phyloP scores from a whole-genome alignment of 106 monocot species.

The Dendrobium chrysotoxum region DNA sequence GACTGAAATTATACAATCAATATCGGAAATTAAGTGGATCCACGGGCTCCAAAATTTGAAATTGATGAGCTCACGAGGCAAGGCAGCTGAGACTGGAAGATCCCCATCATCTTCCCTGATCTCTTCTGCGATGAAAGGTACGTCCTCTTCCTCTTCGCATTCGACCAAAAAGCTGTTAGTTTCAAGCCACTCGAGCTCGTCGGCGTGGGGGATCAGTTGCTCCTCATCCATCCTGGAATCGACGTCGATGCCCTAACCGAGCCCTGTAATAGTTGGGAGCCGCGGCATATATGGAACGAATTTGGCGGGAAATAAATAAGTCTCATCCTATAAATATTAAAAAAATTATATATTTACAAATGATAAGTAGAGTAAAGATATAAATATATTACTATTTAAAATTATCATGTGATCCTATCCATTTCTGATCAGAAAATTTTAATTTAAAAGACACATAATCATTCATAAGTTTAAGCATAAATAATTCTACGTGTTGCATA shows the following conservation, averaged over 20 bases:
- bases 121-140: conserved; percentile 24
- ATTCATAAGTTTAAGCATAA: too few relatives aligned
- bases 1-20: neutral
- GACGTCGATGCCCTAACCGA: conserved; percentile 9
- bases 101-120: neutral
- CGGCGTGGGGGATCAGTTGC: conserved; percentile 57
- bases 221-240: conserved; percentile 33
- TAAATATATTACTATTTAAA: too few relatives aligned
- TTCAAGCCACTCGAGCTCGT: conserved; percentile 94
- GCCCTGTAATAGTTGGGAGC: neutral
- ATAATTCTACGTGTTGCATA: too few relatives aligned
- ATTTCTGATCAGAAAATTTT: too few relatives aligned
- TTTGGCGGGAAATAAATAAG: conserved; percentile 7
- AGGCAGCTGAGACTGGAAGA: neutral
- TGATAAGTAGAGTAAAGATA: too few relatives aligned
- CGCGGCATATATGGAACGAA: neutral
- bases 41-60: neutral
- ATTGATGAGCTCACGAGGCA: conserved; percentile 4
- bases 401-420: too few relatives aligned
- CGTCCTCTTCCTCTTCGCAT: conserved; percentile 25
- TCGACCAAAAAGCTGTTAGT: conserved; percentile 36
- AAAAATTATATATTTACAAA: too few relatives aligned
- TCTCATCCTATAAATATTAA: neutral
- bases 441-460: too few relatives aligned
- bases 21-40: neutral